A percentile compares a stretch with the other conserved stretches of the same genome.
phyloP scores from a whole-genome alignment of 306 rosid genomes.

The Heteromeles arbutifolia region DNA sequence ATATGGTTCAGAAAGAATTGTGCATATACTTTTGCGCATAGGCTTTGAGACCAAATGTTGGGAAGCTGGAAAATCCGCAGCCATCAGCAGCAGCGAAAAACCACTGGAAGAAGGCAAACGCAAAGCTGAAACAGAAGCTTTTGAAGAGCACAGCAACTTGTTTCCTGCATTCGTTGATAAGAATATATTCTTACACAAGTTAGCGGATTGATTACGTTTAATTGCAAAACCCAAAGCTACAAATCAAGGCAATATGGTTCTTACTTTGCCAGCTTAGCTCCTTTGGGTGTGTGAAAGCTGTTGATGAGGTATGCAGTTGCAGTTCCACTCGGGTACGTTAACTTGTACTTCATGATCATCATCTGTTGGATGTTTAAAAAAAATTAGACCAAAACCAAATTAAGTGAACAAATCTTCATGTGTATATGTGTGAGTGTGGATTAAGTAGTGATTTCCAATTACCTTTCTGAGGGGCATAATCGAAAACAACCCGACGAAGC shows the following conservation, averaged over 20 bases:
- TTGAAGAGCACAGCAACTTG: constrained; percentile 61
- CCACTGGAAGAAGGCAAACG: constrained; percentile 64
- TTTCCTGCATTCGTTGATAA: constrained; percentile 32
- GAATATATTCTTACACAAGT: neutral
- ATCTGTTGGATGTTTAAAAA: constrained; percentile 17
- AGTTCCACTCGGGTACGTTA: constrained; percentile 80
- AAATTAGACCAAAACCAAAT: neutral
- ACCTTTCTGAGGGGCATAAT: constrained; percentile 77
- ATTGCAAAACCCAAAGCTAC: neutral
- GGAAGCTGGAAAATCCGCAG: constrained; percentile 62
- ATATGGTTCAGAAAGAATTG: neutral
- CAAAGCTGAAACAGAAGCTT: constrained; percentile 50
- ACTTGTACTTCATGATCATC: constrained; percentile 66
- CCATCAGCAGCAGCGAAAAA: constrained; percentile 50
- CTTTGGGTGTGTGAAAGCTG: constrained; percentile 75
- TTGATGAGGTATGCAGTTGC: constrained; percentile 80
- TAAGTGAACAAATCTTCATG: neutral
- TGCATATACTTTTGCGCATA: constrained; percentile 24
- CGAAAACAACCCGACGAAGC: constrained; percentile 71
- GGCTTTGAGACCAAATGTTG: constrained; percentile 71
- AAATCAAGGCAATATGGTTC: neutral
- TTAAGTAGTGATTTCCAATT: neutral
- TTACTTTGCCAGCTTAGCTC: constrained; percentile 76
- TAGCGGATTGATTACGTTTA: neutral
- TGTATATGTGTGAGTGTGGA: neutral